These are phyloP conservation scores for Botrytis fabae DNA, from an alignment of 2,329 filamentous ascomycete genomes.

Conservation along the genomic window DNA sequence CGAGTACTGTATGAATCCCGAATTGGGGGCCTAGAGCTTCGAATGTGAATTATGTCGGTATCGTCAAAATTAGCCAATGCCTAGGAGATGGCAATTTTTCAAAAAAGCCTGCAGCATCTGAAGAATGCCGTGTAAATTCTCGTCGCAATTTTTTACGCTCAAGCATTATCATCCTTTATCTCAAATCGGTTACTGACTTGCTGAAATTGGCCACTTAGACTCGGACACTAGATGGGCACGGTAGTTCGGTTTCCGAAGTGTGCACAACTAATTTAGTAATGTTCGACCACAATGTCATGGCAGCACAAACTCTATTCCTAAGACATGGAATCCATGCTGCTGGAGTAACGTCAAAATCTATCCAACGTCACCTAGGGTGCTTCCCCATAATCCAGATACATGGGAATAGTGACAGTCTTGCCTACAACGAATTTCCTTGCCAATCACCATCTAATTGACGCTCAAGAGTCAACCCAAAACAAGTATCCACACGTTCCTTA, in stretches of 20 bases:
- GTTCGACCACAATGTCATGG: slow-evolving; percentile 8
- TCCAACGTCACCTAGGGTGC: slow-evolving; percentile 7
- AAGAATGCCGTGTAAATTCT: slow-evolving; percentile 8
- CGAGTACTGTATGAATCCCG: background rate
- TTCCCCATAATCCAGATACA: slow-evolving; percentile 10
- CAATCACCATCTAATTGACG: background rate
- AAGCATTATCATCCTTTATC: slow-evolving; percentile 10
- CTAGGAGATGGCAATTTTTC: background rate
- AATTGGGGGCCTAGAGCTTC: background rate
- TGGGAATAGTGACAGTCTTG: background rate
- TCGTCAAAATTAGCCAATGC: background rate
- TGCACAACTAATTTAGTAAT: slow-evolving; percentile 14
- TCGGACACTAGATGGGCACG: slow-evolving; percentile 9
- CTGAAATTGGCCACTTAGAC: background rate
- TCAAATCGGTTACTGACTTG: slow-evolving; percentile 2
- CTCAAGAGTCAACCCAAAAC: background rate
- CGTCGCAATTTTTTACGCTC: background rate
- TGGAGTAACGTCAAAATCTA: slow-evolving; percentile 12
- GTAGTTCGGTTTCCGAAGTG: slow-evolving; percentile 11
- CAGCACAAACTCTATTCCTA: slow-evolving; percentile 19
- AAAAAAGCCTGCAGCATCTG: background rate
- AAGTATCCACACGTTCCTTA: background rate
- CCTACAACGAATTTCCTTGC: background rate
- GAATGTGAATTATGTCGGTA: background rate
- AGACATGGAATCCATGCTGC: slow-evolving; percentile 17